Conservation (phyloP, 208 protist species). For the Balamuthia mandrillaris region DNA sequence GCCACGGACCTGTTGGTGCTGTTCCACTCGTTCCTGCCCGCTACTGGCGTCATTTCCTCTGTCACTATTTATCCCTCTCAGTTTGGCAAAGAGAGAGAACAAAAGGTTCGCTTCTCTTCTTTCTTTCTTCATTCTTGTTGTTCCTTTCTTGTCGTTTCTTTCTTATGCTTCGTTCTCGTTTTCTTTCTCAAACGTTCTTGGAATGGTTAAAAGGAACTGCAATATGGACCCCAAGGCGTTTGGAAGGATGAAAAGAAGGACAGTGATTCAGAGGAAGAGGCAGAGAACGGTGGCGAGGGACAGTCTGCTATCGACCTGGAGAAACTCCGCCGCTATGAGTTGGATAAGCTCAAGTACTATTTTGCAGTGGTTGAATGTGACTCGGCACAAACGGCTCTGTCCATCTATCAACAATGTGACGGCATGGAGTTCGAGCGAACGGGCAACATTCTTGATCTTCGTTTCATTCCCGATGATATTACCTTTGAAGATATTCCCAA, state of each 20-base stretch:
- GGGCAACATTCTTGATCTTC: slow-evolving; percentile 89
- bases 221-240: slow-evolving; percentile 73
- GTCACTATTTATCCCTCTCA: slow-evolving; percentile 92
- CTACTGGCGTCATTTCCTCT: slow-evolving; percentile 81
- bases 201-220: slow-evolving; percentile 60
- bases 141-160: background rate
- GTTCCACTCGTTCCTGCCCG: slow-evolving; percentile 89
- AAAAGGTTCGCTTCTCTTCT: slow-evolving; percentile 71
- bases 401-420: slow-evolving; percentile 89
- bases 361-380: slow-evolving; percentile 95
- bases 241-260: slow-evolving; percentile 71
- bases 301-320: slow-evolving; percentile 81
- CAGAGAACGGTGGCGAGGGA: slow-evolving; percentile 78
- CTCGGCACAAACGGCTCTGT: slow-evolving; percentile 80
- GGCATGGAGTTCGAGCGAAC: slow-evolving; percentile 92
- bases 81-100: slow-evolving; percentile 85
- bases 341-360: slow-evolving; percentile 78
- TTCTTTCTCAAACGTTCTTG: slow-evolving; percentile 38
- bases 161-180: slow-evolving; percentile 40
- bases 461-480: slow-evolving; percentile 91
- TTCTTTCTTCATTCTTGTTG: slow-evolving; percentile 43
- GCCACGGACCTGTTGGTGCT: slow-evolving; percentile 86
- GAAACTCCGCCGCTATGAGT: slow-evolving; percentile 62
- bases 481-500: slow-evolving; percentile 50
- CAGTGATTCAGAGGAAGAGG: background rate